Percentiles rank a stretch among this genome's conserved stretches.
These are phyloP conservation scores for Sordariomycetes sp. DNA, from an alignment of 2,329 filamentous ascomycete genomes.

Conservation along the genomic window DNA sequence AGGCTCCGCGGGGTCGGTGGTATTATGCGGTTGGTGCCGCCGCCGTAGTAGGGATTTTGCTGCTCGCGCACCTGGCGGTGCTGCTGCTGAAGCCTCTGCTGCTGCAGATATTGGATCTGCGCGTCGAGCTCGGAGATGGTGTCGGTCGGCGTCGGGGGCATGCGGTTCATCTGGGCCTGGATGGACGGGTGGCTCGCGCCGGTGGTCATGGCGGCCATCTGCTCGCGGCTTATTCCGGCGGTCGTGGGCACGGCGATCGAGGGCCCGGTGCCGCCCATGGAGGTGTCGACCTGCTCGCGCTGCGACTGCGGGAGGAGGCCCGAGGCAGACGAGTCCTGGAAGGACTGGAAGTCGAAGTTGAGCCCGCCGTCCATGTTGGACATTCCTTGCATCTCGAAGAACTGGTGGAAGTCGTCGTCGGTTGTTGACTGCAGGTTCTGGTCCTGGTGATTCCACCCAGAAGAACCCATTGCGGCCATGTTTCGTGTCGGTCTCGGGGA, in stretches of 20 bases:
- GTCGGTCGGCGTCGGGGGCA: slow-evolving; percentile 35
- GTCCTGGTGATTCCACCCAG: slow-evolving; percentile 45
- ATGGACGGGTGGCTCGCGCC: slow-evolving; percentile 33
- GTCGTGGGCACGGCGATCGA: slow-evolving; percentile 21
- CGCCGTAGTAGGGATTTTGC: slow-evolving; percentile 41
- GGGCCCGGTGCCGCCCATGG: slow-evolving; percentile 35
- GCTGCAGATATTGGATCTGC: slow-evolving; percentile 55
- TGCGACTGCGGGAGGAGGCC: slow-evolving; percentile 17
- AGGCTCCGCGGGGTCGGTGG: slow-evolving; percentile 75
- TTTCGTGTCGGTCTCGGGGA: background rate
- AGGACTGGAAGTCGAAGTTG: slow-evolving; percentile 50
- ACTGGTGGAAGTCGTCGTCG: slow-evolving; percentile 55
- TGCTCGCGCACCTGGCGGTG: slow-evolving; percentile 49
- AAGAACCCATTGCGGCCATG: slow-evolving; percentile 31
- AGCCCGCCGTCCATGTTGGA: slow-evolving; percentile 39
- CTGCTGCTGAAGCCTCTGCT: slow-evolving; percentile 52
- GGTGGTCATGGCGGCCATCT: slow-evolving; percentile 37
- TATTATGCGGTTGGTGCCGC: slow-evolving; percentile 47
- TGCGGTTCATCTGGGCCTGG: slow-evolving; percentile 31
- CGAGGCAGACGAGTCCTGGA: slow-evolving; percentile 28
- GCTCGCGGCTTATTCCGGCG: slow-evolving; percentile 12
- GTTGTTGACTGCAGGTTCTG: slow-evolving; percentile 37
- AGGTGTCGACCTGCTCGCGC: slow-evolving; percentile 33
- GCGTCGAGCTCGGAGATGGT: slow-evolving; percentile 51
- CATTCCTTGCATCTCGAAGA: slow-evolving; percentile 50